Percentiles rank a stretch among this genome's conserved stretches.
Evolutionary conservation across 2,329 filamentous ascomycete genomes (phyloP).

Genomic region (Monosporascus sp.): DNA sequence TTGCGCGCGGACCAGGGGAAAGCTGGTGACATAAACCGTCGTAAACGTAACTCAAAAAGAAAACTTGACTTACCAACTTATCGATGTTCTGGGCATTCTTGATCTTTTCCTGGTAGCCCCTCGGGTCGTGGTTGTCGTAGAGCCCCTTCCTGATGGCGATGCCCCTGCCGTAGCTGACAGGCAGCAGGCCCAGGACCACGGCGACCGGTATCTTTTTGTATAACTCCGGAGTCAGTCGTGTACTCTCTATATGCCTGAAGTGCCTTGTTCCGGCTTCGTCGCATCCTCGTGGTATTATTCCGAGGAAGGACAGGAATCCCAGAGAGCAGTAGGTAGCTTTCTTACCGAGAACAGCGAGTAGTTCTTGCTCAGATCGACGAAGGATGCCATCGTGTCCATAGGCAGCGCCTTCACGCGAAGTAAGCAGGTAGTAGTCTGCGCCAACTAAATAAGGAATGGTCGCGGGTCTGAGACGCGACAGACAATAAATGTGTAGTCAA

Average conservation of each 20-base stretch:
- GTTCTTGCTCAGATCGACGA: slow-evolving; percentile 15
- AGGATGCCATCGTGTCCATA: slow-evolving; percentile 6
- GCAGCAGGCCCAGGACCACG: slow-evolving; percentile 8
- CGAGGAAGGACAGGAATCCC: no score
- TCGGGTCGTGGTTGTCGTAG: slow-evolving; percentile 13
- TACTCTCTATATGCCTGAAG: not conserved
- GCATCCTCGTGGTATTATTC: no score
- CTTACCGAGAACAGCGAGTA: slow-evolving; percentile 20
- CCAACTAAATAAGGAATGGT: no score
- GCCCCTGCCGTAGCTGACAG: slow-evolving; percentile 8
- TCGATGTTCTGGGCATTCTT: slow-evolving; percentile 12
- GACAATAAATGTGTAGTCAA: no score
- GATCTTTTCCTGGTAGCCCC: slow-evolving; percentile 7
- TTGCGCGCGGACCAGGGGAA: no score
- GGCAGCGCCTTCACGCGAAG: no score
- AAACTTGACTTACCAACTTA: slow-evolving; percentile 10
- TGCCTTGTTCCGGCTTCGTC: not conserved
- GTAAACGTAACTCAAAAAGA: no score
- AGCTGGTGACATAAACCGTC: no score
- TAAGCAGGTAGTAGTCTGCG: no score
- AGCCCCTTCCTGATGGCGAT: not conserved
- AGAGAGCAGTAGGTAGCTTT: not conserved
- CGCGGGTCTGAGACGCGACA: no score
- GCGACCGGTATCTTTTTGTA: slow-evolving; percentile 12
- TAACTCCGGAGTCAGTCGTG: not conserved